Percentiles rank a stretch among this genome's conserved stretches.
Evolutionary conservation across 2,329 filamentous ascomycete genomes (phyloP).

Genomic region (Claviceps monticola): DNA sequence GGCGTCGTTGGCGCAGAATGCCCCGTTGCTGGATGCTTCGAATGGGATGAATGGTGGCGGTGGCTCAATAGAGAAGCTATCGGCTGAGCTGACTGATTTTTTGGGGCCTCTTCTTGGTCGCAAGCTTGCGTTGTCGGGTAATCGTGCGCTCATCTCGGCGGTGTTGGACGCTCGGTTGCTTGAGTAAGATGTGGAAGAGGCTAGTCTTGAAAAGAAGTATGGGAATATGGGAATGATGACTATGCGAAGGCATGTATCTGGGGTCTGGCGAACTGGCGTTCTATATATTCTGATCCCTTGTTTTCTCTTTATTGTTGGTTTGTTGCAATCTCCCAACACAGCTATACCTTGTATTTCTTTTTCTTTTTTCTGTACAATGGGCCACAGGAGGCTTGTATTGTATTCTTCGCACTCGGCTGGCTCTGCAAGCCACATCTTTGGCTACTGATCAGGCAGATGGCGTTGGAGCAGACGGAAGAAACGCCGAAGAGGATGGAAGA

Average conservation of each 20-base stretch:
- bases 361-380: not conserved
- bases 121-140: slow-evolving; percentile 30
- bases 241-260: not conserved
- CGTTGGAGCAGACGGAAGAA: too few species aligned
- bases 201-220: not conserved
- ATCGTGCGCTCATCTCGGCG: slow-evolving; percentile 33
- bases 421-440: too few species aligned
- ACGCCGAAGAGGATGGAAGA: too few species aligned
- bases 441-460: too few species aligned
- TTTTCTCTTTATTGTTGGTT: not conserved
- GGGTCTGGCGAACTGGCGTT: slow-evolving; percentile 3
- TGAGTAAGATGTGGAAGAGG: slow-evolving; percentile 14
- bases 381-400: too few species aligned
- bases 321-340: not conserved
- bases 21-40: slow-evolving; percentile 15
- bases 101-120: slow-evolving; percentile 40
- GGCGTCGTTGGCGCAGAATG: slow-evolving; percentile 26
- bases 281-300: not conserved
- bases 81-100: slow-evolving; percentile 36
- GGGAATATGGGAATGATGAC: slow-evolving; percentile 7
- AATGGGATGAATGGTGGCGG: slow-evolving; percentile 27
- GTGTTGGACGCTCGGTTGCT: slow-evolving; percentile 42
- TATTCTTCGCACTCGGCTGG: too few species aligned
- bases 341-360: not conserved
- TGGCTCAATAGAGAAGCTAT: slow-evolving; percentile 21